These are phyloP conservation scores for Saccharomyces hybrid DNA, from an alignment of 1,139 yeast species.

Conservation along the genomic window DNA sequence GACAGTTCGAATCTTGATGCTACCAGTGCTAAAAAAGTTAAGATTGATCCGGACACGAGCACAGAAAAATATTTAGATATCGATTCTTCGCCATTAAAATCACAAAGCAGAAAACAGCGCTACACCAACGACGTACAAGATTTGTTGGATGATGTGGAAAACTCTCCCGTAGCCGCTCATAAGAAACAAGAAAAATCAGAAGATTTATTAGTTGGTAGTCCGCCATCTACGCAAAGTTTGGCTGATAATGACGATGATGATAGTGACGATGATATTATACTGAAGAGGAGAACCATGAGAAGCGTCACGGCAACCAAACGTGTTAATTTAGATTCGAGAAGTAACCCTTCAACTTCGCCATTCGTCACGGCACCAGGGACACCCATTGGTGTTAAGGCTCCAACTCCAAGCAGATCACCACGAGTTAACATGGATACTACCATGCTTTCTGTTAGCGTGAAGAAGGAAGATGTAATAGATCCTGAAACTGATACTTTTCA, in stretches of 20 bases:
- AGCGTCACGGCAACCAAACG: conserved; percentile 33
- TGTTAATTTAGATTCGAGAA: conserved; percentile 28
- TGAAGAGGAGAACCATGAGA: conserved; percentile 35
- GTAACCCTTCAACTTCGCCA: conserved; percentile 30
- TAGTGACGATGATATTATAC: conserved; percentile 50
- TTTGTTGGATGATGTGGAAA: conserved; percentile 13
- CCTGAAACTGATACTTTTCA: conserved; percentile 44
- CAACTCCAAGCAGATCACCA: conserved; percentile 15
- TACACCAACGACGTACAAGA: conserved; percentile 8
- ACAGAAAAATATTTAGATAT: conserved; percentile 7
- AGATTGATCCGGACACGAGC: conserved; percentile 12
- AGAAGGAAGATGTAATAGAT: conserved; percentile 38
- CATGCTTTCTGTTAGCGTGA: conserved; percentile 35
- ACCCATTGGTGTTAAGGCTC: conserved; percentile 17
- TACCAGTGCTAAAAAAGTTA: conserved; percentile 11
- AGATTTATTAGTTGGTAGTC: background rate
- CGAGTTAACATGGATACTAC: conserved; percentile 33
- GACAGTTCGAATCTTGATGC: background rate
- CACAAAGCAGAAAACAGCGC: conserved; percentile 3
- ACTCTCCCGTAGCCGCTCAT: conserved; percentile 2
- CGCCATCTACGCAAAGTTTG: background rate
- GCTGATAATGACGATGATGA: conserved; percentile 22
- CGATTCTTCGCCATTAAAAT: conserved; percentile 20
- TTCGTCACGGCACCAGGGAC: conserved; percentile 33
- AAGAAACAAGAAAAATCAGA: background rate